Evolutionary conservation across 2,329 filamentous ascomycete genomes (phyloP).

Genomic region (Talaromyces atroroseus): DNA sequence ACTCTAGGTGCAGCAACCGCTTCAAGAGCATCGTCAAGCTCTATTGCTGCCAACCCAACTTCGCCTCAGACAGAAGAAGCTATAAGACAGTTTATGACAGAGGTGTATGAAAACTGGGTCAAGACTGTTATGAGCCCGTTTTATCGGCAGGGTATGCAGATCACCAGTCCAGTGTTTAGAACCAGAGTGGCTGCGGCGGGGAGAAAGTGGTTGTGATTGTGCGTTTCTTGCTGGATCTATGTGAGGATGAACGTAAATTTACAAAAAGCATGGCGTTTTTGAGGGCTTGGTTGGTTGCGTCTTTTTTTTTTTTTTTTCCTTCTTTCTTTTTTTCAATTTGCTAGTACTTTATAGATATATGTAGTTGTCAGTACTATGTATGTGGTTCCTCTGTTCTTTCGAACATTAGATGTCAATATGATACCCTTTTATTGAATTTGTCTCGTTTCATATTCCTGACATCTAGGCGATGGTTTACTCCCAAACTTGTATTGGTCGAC

Average conservation of each 20-base stretch:
- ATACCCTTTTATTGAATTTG: background rate
- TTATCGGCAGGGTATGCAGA: slow-evolving; percentile 76
- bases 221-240: too few relatives aligned
- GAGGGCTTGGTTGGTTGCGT: background rate
- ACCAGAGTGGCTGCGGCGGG: slow-evolving; percentile 77
- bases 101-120: slow-evolving; percentile 94
- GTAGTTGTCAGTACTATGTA: background rate
- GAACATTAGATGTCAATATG: background rate
- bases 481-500: background rate
- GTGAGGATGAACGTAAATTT: background rate
- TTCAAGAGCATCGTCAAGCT: slow-evolving; percentile 54
- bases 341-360: background rate
- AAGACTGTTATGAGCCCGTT: slow-evolving; percentile 98
- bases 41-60: slow-evolving; percentile 76
- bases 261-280: background rate
- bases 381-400: background rate
- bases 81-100: slow-evolving; percentile 86
- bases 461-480: background rate
- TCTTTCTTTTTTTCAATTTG: background rate
- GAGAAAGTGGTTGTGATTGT: slow-evolving; percentile 74
- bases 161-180: slow-evolving; percentile 82
- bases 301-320: too few relatives aligned
- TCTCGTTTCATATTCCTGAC: background rate
- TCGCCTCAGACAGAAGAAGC: slow-evolving; percentile 91
- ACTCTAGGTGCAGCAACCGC: slow-evolving; percentile 19